Conservation (phyloP, 257 asterid genomes). For the Eucommia ulmoides region DNA sequence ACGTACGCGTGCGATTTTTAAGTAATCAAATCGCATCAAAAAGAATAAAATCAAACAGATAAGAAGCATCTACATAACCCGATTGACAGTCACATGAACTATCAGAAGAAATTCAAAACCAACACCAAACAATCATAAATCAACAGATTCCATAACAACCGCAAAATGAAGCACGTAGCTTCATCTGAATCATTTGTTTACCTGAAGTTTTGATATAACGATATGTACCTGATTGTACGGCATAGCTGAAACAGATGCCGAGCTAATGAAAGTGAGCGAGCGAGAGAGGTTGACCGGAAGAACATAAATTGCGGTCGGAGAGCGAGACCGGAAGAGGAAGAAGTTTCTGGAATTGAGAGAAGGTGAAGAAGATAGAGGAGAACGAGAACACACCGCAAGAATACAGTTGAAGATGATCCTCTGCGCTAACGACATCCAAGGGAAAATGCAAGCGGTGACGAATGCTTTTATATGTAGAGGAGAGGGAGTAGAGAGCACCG, state of each 20-base stretch:
- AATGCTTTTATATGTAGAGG: conserved; percentile 9
- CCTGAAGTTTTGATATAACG: too few relatives aligned
- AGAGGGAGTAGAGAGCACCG: background rate
- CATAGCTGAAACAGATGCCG: conserved; percentile 24
- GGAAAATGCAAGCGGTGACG: background rate
- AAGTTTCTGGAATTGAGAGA: conserved; percentile 16
- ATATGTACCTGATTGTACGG: conserved; percentile 45
- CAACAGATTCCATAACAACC: background rate
- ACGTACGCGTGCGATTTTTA: too few relatives aligned
- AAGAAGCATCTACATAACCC: background rate
- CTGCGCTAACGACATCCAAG: conserved; percentile 40
- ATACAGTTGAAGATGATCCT: conserved; percentile 21
- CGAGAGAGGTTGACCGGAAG: conserved; percentile 7
- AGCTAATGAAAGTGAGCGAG: conserved; percentile 9
- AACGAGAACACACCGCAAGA: conserved; percentile 9
- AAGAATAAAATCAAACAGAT: too few relatives aligned
- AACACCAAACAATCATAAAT: background rate
- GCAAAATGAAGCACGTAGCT: background rate
- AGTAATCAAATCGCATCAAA: too few relatives aligned
- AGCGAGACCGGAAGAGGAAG: conserved; percentile 10
- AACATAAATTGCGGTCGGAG: conserved; percentile 1
- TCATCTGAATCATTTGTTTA: too few relatives aligned
- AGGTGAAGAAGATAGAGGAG: conserved; percentile 1
- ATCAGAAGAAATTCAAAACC: background rate
- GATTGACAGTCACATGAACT: background rate